phyloP scores from a whole-genome alignment of 495 filamentous ascomycete species.

The Penicillium paxilli region DNA sequence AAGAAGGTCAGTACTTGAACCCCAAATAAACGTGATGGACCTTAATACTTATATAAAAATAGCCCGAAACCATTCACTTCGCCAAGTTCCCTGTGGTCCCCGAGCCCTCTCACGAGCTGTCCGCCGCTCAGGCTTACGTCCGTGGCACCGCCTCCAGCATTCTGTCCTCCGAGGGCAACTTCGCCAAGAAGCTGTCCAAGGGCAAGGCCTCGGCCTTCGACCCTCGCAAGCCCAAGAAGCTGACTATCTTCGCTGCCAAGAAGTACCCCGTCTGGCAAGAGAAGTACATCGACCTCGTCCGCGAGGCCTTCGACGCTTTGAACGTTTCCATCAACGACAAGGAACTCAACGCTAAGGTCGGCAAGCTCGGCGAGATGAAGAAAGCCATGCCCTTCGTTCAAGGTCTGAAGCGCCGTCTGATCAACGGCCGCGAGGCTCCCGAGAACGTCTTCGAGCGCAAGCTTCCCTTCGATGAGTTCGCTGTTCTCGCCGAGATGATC shows the following conservation, averaged over 20 bases:
- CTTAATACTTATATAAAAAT: slow-evolving; percentile 20
- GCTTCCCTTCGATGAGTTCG: slow-evolving; percentile 82
- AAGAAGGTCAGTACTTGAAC: slow-evolving; percentile 52
- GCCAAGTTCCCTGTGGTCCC: slow-evolving; percentile 74
- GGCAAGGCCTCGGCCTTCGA: slow-evolving; percentile 81
- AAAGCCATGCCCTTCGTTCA: slow-evolving; percentile 98
- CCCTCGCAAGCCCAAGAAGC: slow-evolving; percentile 83
- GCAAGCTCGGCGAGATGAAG: slow-evolving; percentile 87
- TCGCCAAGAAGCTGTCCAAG: slow-evolving; percentile 81
- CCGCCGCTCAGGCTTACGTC: slow-evolving; percentile 79
- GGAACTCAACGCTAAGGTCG: slow-evolving; percentile 68
- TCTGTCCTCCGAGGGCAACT: slow-evolving; percentile 80
- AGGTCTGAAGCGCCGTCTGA: slow-evolving; percentile 74
- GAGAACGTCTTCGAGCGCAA: slow-evolving; percentile 75
- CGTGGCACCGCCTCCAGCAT: slow-evolving; percentile 73
- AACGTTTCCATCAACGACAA: slow-evolving; percentile 71
- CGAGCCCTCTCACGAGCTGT: slow-evolving; percentile 58
- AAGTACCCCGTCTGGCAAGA: slow-evolving; percentile 87
- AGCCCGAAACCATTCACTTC: slow-evolving; percentile 70
- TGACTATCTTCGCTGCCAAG: slow-evolving; percentile 81
- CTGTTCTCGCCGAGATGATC: slow-evolving; percentile 61
- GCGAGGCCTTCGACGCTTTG: slow-evolving; percentile 58
- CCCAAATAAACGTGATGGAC: neutral
- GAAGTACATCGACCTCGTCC: slow-evolving; percentile 82
- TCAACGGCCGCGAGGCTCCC: slow-evolving; percentile 53